These are phyloP conservation scores for Flaveria trinervia DNA, from an alignment of 129 eudicot species.

Conservation along the genomic window DNA sequence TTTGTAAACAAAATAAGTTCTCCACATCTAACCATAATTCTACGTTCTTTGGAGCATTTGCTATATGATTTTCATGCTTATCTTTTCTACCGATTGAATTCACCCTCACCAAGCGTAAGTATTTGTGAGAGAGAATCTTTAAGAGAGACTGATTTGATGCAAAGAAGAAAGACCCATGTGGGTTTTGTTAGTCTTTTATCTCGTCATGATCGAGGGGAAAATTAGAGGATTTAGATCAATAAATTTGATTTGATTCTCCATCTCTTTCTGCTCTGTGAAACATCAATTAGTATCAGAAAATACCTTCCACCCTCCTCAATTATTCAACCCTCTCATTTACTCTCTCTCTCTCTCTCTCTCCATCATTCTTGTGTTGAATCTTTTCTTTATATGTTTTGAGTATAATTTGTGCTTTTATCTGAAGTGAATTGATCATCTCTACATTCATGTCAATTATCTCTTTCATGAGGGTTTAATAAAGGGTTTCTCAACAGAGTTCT, in stretches of 20 bases:
- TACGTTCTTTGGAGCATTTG: not conserved
- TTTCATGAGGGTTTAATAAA: conserved; percentile 67
- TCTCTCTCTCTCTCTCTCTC: not conserved
- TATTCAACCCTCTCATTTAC: conserved; percentile 34
- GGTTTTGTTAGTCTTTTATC: not conserved
- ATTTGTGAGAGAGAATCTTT: conserved; percentile 6
- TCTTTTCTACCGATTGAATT: not conserved
- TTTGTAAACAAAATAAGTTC: not conserved
- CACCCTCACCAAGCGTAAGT: too few species aligned
- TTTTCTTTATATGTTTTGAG: not conserved
- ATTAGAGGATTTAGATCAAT: conserved; percentile 10
- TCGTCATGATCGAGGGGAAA: not conserved
- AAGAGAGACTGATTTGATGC: conserved; percentile 30
- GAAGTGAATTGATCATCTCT: not conserved
- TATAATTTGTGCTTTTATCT: not conserved
- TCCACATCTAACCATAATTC: not conserved
- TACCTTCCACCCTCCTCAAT: conserved; percentile 22
- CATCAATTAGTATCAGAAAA: not conserved
- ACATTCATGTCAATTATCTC: not conserved
- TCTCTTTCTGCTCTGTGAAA: conserved; percentile 1
- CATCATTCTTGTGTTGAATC: conserved; percentile 4
- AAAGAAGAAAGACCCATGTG: conserved; percentile 14
- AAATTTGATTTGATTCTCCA: conserved; percentile 24
- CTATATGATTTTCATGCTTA: not conserved
- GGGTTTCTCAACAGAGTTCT: conserved; percentile 77